These are phyloP conservation scores for Lentinula aciculospora DNA, from an alignment of 768 basidiomycete species.

Conservation along the genomic window DNA sequence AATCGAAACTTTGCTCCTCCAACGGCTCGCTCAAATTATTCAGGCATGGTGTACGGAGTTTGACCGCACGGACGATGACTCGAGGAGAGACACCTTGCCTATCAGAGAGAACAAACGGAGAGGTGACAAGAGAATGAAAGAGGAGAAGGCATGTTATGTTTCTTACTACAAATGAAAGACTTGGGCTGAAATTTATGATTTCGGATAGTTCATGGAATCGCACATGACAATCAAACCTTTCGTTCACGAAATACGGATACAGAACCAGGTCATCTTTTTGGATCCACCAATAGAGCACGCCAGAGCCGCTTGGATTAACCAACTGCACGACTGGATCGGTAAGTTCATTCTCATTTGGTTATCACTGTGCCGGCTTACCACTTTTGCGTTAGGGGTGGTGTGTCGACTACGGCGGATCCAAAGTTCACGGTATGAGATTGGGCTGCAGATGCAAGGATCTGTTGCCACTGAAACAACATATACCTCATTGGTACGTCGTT, in stretches of 20 bases:
- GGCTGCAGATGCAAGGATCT: constrained; percentile 77
- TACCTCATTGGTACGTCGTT: constrained; percentile 64
- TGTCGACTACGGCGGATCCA: constrained; percentile 86
- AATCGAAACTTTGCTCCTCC: constrained; percentile 76
- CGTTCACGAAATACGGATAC: constrained; percentile 94
- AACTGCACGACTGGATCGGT: constrained; percentile 90
- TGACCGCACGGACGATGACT: constrained; percentile 60
- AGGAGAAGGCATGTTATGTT: constrained; percentile 65
- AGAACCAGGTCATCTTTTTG: constrained; percentile 97
- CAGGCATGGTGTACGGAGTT: constrained; percentile 89
- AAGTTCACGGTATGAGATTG: constrained; percentile 96
- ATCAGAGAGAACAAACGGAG: constrained; percentile 65
- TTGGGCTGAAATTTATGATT: too few species aligned
- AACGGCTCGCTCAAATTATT: constrained; percentile 71
- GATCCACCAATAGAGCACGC: constrained; percentile 97
- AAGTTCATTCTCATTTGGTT: constrained; percentile 7
- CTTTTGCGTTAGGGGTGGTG: constrained; percentile 55
- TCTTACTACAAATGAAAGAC: too few species aligned
- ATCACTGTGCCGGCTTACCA: not conserved
- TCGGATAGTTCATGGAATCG: constrained; percentile 57
- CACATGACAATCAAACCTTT: constrained; percentile 79
- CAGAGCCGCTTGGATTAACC: constrained; percentile 81
- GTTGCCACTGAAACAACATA: constrained; percentile 66
- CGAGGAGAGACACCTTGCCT: constrained; percentile 40
- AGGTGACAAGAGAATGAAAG: constrained; percentile 64